Conservation (phyloP, 2,329 filamentous ascomycete species). For the Microdochium nivale region DNA sequence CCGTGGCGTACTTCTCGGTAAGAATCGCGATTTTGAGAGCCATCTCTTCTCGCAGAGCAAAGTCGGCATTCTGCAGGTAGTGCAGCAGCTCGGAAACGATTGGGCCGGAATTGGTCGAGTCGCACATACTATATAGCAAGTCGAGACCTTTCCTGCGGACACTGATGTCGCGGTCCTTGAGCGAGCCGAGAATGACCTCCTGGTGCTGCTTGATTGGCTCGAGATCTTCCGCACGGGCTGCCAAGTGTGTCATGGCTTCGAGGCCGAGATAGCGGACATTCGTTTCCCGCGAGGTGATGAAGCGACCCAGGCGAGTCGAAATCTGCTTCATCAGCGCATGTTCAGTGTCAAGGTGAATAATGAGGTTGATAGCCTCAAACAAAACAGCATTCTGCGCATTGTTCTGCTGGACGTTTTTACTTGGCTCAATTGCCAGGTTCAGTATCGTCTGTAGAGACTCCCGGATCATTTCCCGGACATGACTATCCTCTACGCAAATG, state of each 20-base stretch:
- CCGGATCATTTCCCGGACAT: slow-evolving; percentile 84
- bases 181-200: slow-evolving; percentile 85
- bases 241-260: slow-evolving; percentile 97
- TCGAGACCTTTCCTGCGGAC: slow-evolving; percentile 93
- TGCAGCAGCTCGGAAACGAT: slow-evolving; percentile 91
- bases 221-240: slow-evolving; percentile 84
- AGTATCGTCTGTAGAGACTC: slow-evolving; percentile 87
- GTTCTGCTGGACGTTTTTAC: slow-evolving; percentile 98
- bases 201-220: slow-evolving; percentile 98
- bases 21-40: slow-evolving; percentile 97
- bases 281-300: slow-evolving; percentile 93
- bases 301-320: slow-evolving; percentile 80
- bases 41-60: slow-evolving; percentile 98
- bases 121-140: slow-evolving; percentile 98
- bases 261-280: slow-evolving; percentile 94
- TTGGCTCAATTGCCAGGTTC: slow-evolving; percentile 83
- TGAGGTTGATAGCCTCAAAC: slow-evolving; percentile 97
- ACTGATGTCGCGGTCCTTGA: slow-evolving; percentile 94
- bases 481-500: slow-evolving; percentile 64
- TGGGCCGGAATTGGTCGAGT: slow-evolving; percentile 83
- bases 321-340: slow-evolving; percentile 94
- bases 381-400: slow-evolving; percentile 97
- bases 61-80: slow-evolving; percentile 93
- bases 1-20: slow-evolving; percentile 96
- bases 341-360: slow-evolving; percentile 95